These are phyloP conservation scores for Anisogramma anomala DNA, from an alignment of 2,329 filamentous ascomycete species.

Conservation along the genomic window DNA sequence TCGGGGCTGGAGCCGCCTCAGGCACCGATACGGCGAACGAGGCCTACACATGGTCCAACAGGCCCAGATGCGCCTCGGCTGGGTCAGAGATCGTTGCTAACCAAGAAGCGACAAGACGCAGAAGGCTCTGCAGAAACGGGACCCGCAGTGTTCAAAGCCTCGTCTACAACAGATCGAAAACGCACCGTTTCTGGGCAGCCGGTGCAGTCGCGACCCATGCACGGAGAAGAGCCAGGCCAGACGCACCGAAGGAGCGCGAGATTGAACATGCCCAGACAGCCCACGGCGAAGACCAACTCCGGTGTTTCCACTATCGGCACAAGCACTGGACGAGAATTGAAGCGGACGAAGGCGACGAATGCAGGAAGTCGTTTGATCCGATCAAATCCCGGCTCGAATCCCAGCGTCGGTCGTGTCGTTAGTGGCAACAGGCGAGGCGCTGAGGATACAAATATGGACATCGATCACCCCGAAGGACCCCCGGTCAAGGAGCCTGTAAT, in stretches of 20 bases:
- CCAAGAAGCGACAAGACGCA: conserved; percentile 31
- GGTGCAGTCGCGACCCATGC: conserved; percentile 38
- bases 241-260: conserved; percentile 61
- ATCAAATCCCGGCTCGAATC: conserved; percentile 53
- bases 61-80: conserved; percentile 52
- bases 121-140: conserved; percentile 31
- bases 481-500: conserved; percentile 31
- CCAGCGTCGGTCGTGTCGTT: conserved; percentile 73
- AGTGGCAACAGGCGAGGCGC: conserved; percentile 77
- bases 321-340: conserved; percentile 60
- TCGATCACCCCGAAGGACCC: conserved; percentile 53
- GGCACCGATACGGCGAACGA: conserved; percentile 41
- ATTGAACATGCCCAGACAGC: conserved; percentile 56
- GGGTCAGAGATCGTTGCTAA: conserved; percentile 40
- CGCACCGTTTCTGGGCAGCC: conserved; percentile 83
- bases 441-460: conserved; percentile 55
- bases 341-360: conserved; percentile 68
- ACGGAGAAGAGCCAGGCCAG: conserved; percentile 48
- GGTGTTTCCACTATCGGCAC: conserved; percentile 44
- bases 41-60: conserved; percentile 36
- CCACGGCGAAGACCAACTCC: conserved; percentile 52
- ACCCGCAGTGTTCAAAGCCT: conserved; percentile 27
- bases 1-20: conserved; percentile 35
- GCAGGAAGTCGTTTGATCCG: conserved; percentile 46
- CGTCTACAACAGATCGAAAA: conserved; percentile 57